phyloP scores from a whole-genome alignment of 495 filamentous ascomycete genomes.

The Neurospora sp. region DNA sequence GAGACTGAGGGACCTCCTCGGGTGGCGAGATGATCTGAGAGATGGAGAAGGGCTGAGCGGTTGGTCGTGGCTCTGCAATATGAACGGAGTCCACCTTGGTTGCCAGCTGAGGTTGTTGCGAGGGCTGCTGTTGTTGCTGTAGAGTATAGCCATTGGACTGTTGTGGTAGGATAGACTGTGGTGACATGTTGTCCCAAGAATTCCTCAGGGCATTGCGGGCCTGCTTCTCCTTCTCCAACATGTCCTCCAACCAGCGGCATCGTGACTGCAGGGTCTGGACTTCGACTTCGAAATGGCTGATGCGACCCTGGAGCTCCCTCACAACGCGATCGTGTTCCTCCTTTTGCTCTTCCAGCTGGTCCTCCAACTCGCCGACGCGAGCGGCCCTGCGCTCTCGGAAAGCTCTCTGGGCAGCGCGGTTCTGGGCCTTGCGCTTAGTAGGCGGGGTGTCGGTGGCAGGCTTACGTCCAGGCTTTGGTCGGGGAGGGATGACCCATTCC shows the following conservation, averaged over 20 bases:
- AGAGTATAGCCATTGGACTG: background rate
- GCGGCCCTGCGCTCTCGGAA: conserved; percentile 83
- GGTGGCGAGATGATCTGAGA: conserved; percentile 39
- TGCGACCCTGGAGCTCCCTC: conserved; percentile 33
- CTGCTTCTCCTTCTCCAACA: conserved; percentile 33
- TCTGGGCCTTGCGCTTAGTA: conserved; percentile 87
- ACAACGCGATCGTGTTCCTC: conserved; percentile 38
- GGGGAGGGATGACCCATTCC: conserved; percentile 82
- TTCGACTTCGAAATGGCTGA: conserved; percentile 35
- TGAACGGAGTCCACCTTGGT: background rate
- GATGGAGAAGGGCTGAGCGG: conserved; percentile 31
- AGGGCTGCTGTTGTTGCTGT: conserved; percentile 10
- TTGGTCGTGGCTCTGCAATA: conserved; percentile 20
- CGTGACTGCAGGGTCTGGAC: conserved; percentile 30
- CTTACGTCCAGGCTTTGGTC: conserved; percentile 88
- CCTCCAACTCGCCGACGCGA: conserved; percentile 76
- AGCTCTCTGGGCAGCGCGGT: conserved; percentile 82
- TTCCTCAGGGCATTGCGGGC: conserved; percentile 12
- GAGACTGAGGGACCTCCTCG: conserved; percentile 16
- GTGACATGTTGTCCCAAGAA: conserved; percentile 11
- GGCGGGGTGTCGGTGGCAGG: conserved; percentile 85
- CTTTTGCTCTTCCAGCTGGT: conserved; percentile 60
- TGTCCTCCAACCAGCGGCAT: conserved; percentile 31
- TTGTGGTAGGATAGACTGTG: background rate
- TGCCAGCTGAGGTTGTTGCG: background rate